Percentiles rank a stretch among this genome's conserved stretches.
Evolutionary conservation across 129 eudicot genomes (phyloP).

Genomic region (Artemisia tridentata): DNA sequence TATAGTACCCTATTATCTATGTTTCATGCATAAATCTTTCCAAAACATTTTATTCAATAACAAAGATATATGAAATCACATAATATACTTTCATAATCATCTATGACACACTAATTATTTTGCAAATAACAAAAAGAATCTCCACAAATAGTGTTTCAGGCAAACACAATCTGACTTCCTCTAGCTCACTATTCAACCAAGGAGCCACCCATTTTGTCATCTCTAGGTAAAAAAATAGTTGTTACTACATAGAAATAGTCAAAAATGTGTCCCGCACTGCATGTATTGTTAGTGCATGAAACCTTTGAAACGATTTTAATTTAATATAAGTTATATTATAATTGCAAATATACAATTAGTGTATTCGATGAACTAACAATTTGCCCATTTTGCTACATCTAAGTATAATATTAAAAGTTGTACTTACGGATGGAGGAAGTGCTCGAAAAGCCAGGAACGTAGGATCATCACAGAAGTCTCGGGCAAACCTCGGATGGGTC

Average conservation of each 20-base stretch:
- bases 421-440: constrained; percentile 92
- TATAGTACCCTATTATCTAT: neutral
- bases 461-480: constrained; percentile 87
- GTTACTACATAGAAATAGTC: too few species aligned
- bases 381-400: too few species aligned
- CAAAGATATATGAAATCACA: too few species aligned
- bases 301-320: too few species aligned
- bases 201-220: neutral
- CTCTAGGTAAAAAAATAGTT: too few species aligned
- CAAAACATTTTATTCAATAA: too few species aligned
- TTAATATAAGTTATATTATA: too few species aligned
- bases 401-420: neutral
- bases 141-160: neutral
- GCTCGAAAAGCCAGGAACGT: constrained; percentile 94
- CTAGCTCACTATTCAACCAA: neutral
- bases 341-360: too few species aligned
- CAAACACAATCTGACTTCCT: neutral
- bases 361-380: too few species aligned
- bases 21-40: neutral
- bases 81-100: neutral
- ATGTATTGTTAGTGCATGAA: too few species aligned
- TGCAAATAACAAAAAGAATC: neutral
- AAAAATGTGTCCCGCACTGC: too few species aligned
- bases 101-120: neutral
- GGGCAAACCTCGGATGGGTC: constrained; percentile 89